Conservation (phyloP, 331 rosid genomes). For the Pyrus hybrid region DNA sequence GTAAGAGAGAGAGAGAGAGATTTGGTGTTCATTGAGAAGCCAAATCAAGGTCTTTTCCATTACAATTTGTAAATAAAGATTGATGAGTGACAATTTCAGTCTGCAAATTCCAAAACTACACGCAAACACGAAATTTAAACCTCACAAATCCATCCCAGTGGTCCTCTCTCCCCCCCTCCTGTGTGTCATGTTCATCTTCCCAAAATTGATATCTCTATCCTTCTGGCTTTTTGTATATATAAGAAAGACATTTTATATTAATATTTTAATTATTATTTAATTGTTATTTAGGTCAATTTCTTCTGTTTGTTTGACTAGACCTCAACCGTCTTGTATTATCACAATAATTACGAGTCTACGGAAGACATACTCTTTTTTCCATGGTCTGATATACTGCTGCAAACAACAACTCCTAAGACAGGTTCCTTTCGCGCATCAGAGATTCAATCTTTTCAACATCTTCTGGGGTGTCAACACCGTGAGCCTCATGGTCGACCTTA, state of each 20-base stretch:
- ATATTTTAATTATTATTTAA: too few relatives aligned
- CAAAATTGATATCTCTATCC: neutral
- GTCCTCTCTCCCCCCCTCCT: neutral
- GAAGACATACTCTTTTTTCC: neutral
- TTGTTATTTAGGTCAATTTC: neutral
- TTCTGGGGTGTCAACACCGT: constrained; percentile 89
- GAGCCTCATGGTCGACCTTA: constrained; percentile 88
- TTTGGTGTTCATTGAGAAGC: neutral
- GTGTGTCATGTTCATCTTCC: neutral
- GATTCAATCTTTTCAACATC: constrained; percentile 83
- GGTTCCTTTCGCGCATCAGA: constrained; percentile 60
- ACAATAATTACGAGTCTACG: neutral
- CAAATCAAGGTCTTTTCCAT: constrained; percentile 5
- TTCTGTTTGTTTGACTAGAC: neutral
- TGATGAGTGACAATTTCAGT: neutral
- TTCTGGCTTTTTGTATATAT: neutral
- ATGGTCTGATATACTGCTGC: neutral
- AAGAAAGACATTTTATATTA: too few relatives aligned
- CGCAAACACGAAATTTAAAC: neutral
- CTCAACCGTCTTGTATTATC: neutral
- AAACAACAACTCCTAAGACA: constrained; percentile 29
- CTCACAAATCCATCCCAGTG: neutral
- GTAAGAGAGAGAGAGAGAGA: neutral
- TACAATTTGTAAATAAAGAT: neutral
- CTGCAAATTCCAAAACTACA: neutral